phyloP scores from a whole-genome alignment of 2,329 filamentous ascomycete species.

The Neodidymelliopsis sp. region DNA sequence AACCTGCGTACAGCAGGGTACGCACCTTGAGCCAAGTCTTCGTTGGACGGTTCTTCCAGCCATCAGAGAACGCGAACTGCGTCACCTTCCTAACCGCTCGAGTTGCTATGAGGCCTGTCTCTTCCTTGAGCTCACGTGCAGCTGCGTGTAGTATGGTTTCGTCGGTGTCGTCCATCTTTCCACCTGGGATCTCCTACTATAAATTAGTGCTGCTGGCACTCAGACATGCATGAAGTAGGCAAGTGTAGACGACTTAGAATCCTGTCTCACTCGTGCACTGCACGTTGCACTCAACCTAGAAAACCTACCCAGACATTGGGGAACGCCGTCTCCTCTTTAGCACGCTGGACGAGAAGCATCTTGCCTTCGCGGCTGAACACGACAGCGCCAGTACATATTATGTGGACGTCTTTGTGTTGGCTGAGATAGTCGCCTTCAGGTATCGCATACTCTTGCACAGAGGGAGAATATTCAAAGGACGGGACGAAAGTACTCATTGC shows the following conservation, averaged over 20 bases:
- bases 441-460: conserved; percentile 40
- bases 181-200: conserved; percentile 60
- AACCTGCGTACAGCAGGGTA: conserved; percentile 8
- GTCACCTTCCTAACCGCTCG: conserved; percentile 53
- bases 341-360: conserved; percentile 47
- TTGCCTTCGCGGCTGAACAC: conserved; percentile 44
- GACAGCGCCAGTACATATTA: conserved; percentile 39
- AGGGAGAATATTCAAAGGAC: conserved; percentile 30
- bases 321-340: conserved; percentile 45
- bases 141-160: conserved; percentile 58
- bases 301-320: conserved; percentile 43
- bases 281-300: not conserved
- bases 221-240: not conserved
- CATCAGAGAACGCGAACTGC: conserved; percentile 41
- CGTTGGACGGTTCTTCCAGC: conserved; percentile 14
- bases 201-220: conserved; percentile 9
- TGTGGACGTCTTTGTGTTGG: conserved; percentile 36
- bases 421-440: conserved; percentile 36
- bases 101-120: conserved; percentile 58
- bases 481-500: conserved; percentile 10
- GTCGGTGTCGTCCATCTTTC: conserved; percentile 57
- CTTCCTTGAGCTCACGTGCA: conserved; percentile 61
- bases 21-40: conserved; percentile 46
- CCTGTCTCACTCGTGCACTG: not conserved
- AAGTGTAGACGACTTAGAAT: not conserved